phyloP scores from a whole-genome alignment of 73 alveolate species.

The Paramecium bursaria region DNA sequence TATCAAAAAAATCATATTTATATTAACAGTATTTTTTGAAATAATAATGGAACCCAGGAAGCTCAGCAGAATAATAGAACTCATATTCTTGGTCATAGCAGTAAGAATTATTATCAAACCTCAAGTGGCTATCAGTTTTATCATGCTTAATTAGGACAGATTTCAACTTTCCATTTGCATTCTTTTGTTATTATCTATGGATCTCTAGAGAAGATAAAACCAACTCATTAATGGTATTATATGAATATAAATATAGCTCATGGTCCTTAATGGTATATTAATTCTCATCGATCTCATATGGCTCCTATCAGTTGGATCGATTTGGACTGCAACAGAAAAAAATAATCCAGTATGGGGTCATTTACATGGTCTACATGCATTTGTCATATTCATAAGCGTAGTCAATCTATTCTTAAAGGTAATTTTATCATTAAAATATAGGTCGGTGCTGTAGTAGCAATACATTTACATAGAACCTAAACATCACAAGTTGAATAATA shows the following conservation, averaged over 20 bases:
- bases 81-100: slow-evolving; percentile 62
- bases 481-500: no score
- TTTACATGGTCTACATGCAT: slow-evolving; percentile 69
- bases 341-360: slow-evolving; percentile 65
- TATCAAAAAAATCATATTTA: neutral
- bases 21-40: no score
- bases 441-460: slow-evolving; percentile 56
- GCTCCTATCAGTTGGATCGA: slow-evolving; percentile 68
- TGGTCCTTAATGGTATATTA: slow-evolving; percentile 68
- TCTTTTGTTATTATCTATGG: slow-evolving; percentile 70
- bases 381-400: slow-evolving; percentile 56
- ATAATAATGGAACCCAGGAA: slow-evolving; percentile 52
- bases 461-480: slow-evolving; percentile 49
- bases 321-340: slow-evolving; percentile 66
- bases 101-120: slow-evolving; percentile 16
- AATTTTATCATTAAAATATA: neutral
- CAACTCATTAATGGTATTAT: slow-evolving; percentile 67
- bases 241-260: slow-evolving; percentile 8
- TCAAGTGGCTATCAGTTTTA: slow-evolving; percentile 63
- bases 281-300: slow-evolving; percentile 67
- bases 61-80: slow-evolving; percentile 62
- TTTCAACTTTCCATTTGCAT: slow-evolving; percentile 70
- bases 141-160: slow-evolving; percentile 71
- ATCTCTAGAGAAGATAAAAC: slow-evolving; percentile 71
- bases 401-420: slow-evolving; percentile 65